Base-by-base conservation (phyloP, 2,329 filamentous ascomycete species). In the Alternaria sp. region DNA sequence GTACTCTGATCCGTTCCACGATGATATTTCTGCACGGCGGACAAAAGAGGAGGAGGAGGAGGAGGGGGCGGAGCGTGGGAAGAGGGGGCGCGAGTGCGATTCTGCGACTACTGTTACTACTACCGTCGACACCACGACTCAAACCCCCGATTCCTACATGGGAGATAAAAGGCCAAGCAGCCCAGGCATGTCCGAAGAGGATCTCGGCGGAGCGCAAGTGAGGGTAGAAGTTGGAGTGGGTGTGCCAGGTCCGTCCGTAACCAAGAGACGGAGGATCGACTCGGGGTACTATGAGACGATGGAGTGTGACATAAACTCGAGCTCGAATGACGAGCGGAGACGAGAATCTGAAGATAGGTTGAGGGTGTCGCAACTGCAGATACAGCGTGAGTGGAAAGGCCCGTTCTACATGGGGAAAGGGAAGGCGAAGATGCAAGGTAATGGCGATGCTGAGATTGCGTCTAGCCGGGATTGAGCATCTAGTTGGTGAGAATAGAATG, bases 151-250 rank as follows among this genome's bases (percentile, higher is more conserved):
- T 0, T 41, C 11, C 18, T n/a, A 4, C 9, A 22, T 9, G 6
- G 0, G 39, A 14, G 1, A 3, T 1, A 24, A 42, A 24, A 24
- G 39, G 2, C 0, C 6, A 24, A 12, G 3, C 12, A 16, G 39
- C 24, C 12, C 14, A 0, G 0, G 7, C 11, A 11, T 24, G 9
- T 1, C 7, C 3, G 39, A 2, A 24, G 39, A 41, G 18, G 3
- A 2, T 26, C 24, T 26, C 0, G 24, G 6, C 24, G 30, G 0
- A 32, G 9, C 9, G 1, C n/a, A 4, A 12, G 20, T 0, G 7
- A 2, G 12, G 0, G 6, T 8, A 42, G 20, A 24, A 42, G 20
- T 24, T 0, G 20, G 3, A 1, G 39, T 24, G 3, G 39, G 20
- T 16, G 3, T 42, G 12, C 39, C 39, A 20, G 39, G 39, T 16